Conservation (phyloP, 2,329 filamentous ascomycete species). For the Cucurbitaria berberidis region DNA sequence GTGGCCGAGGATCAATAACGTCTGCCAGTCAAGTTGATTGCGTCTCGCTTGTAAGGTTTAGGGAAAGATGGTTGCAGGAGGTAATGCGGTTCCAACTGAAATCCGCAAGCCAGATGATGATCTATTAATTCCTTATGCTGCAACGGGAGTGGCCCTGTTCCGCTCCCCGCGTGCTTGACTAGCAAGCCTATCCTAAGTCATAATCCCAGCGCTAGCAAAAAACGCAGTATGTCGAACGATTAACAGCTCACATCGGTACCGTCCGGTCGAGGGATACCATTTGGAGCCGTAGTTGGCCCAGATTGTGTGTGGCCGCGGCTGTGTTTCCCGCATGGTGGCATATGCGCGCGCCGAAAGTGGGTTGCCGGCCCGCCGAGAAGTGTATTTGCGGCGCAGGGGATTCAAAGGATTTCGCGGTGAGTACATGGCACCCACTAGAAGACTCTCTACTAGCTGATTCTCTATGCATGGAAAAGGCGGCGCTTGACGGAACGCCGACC, state of each 20-base stretch:
- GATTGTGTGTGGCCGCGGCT: conserved; percentile 10
- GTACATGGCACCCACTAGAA: not conserved
- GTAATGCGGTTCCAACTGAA: conserved; percentile 27
- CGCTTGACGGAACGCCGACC: not conserved
- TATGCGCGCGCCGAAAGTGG: conserved; percentile 20
- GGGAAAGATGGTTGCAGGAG: conserved; percentile 26
- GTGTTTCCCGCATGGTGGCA: conserved; percentile 19
- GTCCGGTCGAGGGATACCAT: conserved; percentile 23
- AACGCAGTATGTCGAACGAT: conserved; percentile 31
- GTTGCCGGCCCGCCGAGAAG: conserved; percentile 24
- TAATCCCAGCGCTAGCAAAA: conserved; percentile 3
- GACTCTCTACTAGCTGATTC: too few species aligned
- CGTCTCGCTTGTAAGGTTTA: conserved; percentile 28
- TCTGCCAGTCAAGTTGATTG: conserved; percentile 16
- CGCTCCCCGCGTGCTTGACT: conserved; percentile 22
- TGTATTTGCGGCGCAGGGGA: conserved; percentile 13
- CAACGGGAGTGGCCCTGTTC: conserved; percentile 16
- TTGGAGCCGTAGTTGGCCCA: conserved; percentile 11
- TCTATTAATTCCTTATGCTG: conserved; percentile 16
- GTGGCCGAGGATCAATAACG: conserved; percentile 20
- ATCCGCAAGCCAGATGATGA: conserved; percentile 26
- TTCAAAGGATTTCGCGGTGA: conserved; percentile 4
- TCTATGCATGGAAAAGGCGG: not conserved
- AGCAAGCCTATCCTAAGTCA: conserved; percentile 11
- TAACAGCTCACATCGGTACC: conserved; percentile 31